Evolutionary conservation across 1,284 basidiomycete genomes (phyloP), one percentile per base, ranked within the genome.

Genomic region (Irpex sp.): DNA sequence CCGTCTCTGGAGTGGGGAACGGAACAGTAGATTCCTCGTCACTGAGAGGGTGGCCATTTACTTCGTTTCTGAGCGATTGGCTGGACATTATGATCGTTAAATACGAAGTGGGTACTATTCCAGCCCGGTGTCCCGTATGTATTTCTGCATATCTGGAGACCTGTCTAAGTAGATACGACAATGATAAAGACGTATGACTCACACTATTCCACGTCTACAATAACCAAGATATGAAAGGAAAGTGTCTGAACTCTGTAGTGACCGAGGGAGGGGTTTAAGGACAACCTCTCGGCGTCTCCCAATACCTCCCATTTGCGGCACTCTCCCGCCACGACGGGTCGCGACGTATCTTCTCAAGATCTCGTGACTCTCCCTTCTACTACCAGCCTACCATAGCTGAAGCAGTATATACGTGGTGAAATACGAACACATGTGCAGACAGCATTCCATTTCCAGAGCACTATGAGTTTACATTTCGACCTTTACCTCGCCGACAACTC

Each of bases 1-100:
- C 36, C 15, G 48, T 60, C 17, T 36, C 44, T 15, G 65, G 63
- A 7, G 63, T 55, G 1, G 65, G 65, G 38, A 66, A 66, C 15
- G 65, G 65, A 7, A 66, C 60, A 13, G 57, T 47, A 17, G 37
- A 58, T 15, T n/a, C 31, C 36, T 56, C 11, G 17, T 31, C n/a
- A 11, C 21, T 31, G 26, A 56, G 34, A 17, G 54, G 54, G 34
- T 56, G 54, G 54, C 36, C 21, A n/a, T 31, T 15, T 4, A 56
- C 54, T 36, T 31, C 54, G 36, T 56, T 36, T 13, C 11, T 15
- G 54, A 56, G 54, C 11, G 54, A 56, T 4, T 26, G 31, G 21
- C 26, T 56, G 9, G 54, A 56, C 54, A 56, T 56, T 15, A 34
- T 34, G 31, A 6, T 31, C 34, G 54, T 37, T 15, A 52, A 7